Conservation (phyloP, 2,329 filamentous ascomycete species). For the Colletotrichum musicola region DNA sequence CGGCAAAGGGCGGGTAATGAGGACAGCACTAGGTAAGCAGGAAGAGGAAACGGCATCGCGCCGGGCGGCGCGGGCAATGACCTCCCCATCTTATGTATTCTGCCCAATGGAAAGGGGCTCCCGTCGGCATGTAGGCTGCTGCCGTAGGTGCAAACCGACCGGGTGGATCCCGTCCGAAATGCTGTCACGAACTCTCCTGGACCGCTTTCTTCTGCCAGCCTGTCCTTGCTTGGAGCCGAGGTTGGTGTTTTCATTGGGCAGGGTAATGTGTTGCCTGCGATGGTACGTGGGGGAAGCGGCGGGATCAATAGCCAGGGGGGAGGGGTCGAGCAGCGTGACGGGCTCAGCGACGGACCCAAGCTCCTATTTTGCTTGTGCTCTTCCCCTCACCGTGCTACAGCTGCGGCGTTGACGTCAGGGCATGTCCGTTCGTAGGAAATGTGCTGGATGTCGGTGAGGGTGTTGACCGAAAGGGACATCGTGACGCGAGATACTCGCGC, state of each 20-base stretch:
- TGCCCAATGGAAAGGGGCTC: background rate
- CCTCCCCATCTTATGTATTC: background rate
- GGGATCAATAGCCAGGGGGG: too few relatives aligned
- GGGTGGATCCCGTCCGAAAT: slow-evolving; percentile 3
- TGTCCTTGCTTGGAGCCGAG: background rate
- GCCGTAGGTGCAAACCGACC: background rate
- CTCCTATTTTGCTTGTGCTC: background rate
- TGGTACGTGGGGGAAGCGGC: too few relatives aligned
- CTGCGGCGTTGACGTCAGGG: background rate
- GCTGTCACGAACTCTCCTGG: background rate
- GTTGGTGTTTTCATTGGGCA: too few relatives aligned
- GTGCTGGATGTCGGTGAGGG: too few relatives aligned
- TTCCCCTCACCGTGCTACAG: background rate
- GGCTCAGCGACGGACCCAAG: slow-evolving; percentile 18
- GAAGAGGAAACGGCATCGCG: slow-evolving; percentile 7
- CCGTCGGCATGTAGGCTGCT: background rate
- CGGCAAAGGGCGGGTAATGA: background rate
- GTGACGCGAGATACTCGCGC: too few relatives aligned
- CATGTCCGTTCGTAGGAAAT: too few relatives aligned
- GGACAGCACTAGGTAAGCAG: background rate
- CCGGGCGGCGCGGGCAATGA: slow-evolving; percentile 6
- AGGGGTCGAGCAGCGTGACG: background rate
- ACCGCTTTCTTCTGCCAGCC: background rate
- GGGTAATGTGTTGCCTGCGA: background rate
- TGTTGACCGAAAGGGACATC: too few relatives aligned